Base-by-base conservation (phyloP, 2,329 filamentous ascomycete species). In the Nigrograna mackinnonii region DNA sequence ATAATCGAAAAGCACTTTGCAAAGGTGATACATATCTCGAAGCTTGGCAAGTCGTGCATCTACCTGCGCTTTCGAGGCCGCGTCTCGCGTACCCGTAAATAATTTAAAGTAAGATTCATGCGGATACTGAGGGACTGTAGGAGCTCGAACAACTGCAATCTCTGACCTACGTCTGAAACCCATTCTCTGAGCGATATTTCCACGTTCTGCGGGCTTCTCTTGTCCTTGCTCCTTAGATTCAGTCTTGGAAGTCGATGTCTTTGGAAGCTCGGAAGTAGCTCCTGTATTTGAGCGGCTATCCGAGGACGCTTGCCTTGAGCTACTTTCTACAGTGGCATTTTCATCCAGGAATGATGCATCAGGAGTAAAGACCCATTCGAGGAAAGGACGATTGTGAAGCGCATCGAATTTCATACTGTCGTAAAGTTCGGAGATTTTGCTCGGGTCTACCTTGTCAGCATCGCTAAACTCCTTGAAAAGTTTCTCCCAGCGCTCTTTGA, bases 371-470 rank as follows among this genome's bases (percentile, higher is more conserved):
- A 96, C 87, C 89, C 94, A 97, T 68, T 99, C 94, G 4, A 99
- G 75, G 60, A 99, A 99, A 49, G 91, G 89, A 2, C 94, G 85
- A 64, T 99, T 99, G 70, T 99, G 95, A 12, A 99, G 78, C 1
- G 94, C 94, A 67, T 99, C 94, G 52, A 97, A 99, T 69, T 99
- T 99, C 94, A 99, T 97, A 16, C 92, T 97, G 68, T 99, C 94
- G 67, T 99, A 99, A 3, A 99, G 80, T 72, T 99, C 94, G 4
- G 91, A 96, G 49, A 99, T 92, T 74, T 99, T 99, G 77, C 91
- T 96, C 14, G 95, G 95, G 68, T 99, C 94, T 14, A 97, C 91
- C 74, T 99, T 99, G 60, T 99, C 94, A 1, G 89, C 87, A 66
- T 99, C 95, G 53, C 88, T 94, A 60, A 99, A 99, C 64, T 99